Percentiles rank a stretch among this genome's conserved stretches.
Conservation (phyloP, 202 grass and related monocot species). For the Thinopyrum obtusiflorum region DNA sequence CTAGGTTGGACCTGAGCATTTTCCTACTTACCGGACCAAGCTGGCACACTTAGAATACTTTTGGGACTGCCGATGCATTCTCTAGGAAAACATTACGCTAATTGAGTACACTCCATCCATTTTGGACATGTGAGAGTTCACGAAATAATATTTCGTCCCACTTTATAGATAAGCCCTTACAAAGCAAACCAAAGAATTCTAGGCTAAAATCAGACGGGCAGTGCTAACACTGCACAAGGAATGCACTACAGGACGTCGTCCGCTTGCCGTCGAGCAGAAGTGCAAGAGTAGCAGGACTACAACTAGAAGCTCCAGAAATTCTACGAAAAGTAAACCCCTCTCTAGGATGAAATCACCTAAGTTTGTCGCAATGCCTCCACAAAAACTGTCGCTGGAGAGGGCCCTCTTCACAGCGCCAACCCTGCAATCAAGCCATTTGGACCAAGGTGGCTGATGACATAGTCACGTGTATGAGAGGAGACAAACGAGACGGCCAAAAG, state of each 20-base stretch:
- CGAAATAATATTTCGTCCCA: neutral
- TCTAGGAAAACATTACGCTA: neutral
- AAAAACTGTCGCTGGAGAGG: rapidly evolving
- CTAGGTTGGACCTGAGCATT: neutral
- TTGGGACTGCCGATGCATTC: neutral
- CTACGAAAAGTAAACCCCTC: no score
- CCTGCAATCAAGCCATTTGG: neutral
- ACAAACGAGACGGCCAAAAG: neutral
- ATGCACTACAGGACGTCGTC: neutral
- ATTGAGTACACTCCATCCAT: neutral
- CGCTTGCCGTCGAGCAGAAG: no score
- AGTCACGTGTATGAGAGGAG: neutral
- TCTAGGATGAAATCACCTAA: neutral
- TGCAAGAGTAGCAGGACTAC: neutral
- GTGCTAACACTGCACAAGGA: neutral
- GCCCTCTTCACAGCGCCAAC: neutral
- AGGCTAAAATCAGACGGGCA: neutral
- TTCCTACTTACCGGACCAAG: no score
- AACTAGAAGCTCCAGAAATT: neutral
- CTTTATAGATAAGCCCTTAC: neutral
- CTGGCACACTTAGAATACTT: neutral
- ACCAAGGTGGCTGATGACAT: neutral
- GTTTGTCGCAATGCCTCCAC: neutral
- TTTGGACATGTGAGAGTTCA: neutral
- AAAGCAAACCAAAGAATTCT: neutral